These are phyloP conservation scores for Penicillium sp. DNA, from an alignment of 2,329 filamentous ascomycete genomes.

Conservation along the genomic window DNA sequence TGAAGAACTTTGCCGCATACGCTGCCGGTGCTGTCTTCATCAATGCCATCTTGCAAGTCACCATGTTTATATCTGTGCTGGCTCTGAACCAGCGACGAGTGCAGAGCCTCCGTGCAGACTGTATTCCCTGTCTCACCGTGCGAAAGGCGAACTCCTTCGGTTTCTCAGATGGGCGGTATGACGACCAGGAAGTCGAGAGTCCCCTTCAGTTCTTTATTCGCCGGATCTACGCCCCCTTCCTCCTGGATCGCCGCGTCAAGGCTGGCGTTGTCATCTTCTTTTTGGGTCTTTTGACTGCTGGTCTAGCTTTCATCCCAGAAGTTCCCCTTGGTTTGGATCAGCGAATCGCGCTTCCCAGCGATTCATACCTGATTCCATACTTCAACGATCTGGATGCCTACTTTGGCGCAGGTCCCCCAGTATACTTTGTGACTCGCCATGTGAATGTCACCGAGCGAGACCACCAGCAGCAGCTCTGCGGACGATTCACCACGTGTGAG, in stretches of 20 bases:
- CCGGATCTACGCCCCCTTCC: conserved; percentile 78
- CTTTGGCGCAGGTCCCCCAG: conserved; percentile 85
- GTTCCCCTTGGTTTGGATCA: conserved; percentile 90
- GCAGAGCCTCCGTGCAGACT: conserved; percentile 85
- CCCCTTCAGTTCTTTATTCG: conserved; percentile 84
- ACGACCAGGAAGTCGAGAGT: conserved; percentile 77
- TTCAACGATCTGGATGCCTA: conserved; percentile 96
- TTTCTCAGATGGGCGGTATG: conserved; percentile 68
- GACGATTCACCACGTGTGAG: conserved; percentile 86
- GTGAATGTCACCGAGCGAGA: conserved; percentile 74
- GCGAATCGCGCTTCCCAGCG: conserved; percentile 87
- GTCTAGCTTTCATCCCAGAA: conserved; percentile 78
- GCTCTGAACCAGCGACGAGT: conserved; percentile 89
- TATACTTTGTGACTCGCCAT: conserved; percentile 89
- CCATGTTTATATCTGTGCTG: conserved; percentile 92
- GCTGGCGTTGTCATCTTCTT: conserved; percentile 76
- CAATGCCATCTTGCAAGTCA: conserved; percentile 95
- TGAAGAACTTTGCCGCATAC: conserved; percentile 95
- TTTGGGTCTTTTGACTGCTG: conserved; percentile 82
- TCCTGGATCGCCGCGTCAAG: conserved; percentile 81
- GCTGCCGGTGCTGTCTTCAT: conserved; percentile 95
- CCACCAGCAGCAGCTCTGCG: conserved; percentile 85
- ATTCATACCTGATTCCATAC: conserved; percentile 92
- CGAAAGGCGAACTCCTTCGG: conserved; percentile 69
- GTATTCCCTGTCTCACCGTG: conserved; percentile 85